Evolutionary conservation across 768 basidiomycete species (phyloP).

Genomic region (Mycena albidolilacea): DNA sequence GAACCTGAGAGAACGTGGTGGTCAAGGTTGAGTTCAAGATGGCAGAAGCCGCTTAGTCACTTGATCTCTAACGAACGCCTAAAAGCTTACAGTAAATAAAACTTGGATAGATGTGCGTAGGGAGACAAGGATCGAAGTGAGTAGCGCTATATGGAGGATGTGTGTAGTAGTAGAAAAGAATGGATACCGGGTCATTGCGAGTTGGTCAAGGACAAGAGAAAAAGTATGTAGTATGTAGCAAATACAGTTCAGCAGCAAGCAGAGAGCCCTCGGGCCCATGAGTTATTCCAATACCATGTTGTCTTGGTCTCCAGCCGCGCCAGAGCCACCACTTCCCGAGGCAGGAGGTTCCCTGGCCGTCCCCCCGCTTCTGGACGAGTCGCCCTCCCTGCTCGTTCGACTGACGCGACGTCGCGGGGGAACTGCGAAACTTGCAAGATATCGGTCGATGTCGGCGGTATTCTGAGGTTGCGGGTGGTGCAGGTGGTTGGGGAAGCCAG

Average conservation of each 20-base stretch:
- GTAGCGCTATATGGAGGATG: conserved; percentile 37
- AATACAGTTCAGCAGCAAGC: conserved; percentile 25
- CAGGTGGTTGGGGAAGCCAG: conserved; percentile 18
- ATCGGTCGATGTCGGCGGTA: conserved; percentile 35
- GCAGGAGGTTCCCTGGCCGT: conserved; percentile 10
- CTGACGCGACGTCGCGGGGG: conserved; percentile 34
- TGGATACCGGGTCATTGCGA: conserved; percentile 24
- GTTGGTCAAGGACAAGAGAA: conserved; percentile 27
- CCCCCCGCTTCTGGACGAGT: conserved; percentile 16
- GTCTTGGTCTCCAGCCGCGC: conserved; percentile 18
- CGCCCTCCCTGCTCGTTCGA: conserved; percentile 24
- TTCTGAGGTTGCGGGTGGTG: conserved; percentile 38
- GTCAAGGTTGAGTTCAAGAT: not conserved
- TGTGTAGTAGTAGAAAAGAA: conserved; percentile 23
- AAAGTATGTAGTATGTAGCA: conserved; percentile 33
- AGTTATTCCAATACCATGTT: conserved; percentile 33
- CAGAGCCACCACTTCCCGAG: conserved; percentile 10
- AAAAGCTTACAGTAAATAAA: conserved; percentile 25
- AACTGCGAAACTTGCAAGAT: conserved; percentile 33
- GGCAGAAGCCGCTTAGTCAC: too few species aligned
- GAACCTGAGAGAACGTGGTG: too few species aligned
- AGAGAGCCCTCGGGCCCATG: not conserved
- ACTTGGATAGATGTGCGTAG: conserved; percentile 36
- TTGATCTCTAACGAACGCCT: too few species aligned
- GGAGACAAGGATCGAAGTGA: conserved; percentile 38